Evolutionary conservation across 495 filamentous ascomycete genomes (phyloP).

Genomic region (Podospora pseudopauciseta): DNA sequence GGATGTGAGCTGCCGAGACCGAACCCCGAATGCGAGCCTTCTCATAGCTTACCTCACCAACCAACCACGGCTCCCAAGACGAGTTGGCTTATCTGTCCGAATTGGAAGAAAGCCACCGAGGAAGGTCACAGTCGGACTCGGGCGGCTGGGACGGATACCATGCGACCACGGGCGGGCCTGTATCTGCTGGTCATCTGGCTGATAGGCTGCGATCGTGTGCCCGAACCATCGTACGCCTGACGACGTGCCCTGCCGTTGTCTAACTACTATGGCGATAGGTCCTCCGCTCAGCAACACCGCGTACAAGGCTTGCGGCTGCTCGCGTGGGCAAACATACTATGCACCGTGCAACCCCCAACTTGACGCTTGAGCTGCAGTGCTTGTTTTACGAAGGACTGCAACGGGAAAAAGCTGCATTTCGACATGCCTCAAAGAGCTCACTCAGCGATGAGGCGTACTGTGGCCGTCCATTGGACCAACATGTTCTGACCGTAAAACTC

Average conservation of each 20-base stretch:
- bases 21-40: not conserved
- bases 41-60: not conserved
- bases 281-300: not conserved
- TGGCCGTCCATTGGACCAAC: not conserved
- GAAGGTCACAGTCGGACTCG: not conserved
- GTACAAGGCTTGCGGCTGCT: not conserved
- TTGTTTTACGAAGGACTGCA: not conserved
- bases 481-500: not conserved
- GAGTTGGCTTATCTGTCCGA: not conserved
- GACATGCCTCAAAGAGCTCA: not conserved
- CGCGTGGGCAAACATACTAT: not conserved
- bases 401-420: too few species aligned
- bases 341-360: too few species aligned
- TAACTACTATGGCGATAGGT: not conserved
- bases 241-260: not conserved
- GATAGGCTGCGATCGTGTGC: not conserved
- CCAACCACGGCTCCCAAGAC: not conserved
- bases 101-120: not conserved
- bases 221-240: not conserved
- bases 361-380: too few species aligned
- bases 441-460: not conserved
- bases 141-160: not conserved
- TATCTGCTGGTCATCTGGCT: not conserved
- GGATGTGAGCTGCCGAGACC: not conserved
- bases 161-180: not conserved